phyloP scores from a whole-genome alignment of 2,329 filamentous ascomycete genomes.

The Delphinella strobiligena region DNA sequence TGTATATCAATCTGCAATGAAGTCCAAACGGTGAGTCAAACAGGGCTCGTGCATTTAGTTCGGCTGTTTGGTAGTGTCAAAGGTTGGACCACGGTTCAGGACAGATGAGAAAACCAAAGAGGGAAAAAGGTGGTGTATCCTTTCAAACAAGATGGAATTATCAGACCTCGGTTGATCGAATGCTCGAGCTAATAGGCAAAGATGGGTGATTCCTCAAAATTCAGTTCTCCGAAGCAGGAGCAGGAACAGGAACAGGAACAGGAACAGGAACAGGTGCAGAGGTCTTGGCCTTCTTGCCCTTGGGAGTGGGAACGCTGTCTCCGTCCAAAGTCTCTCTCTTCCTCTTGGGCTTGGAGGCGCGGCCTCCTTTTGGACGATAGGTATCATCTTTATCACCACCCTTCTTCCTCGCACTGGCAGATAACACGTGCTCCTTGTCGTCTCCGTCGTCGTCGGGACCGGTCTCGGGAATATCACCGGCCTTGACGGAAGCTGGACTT shows the following conservation, averaged over 20 bases:
- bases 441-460: conserved; percentile 28
- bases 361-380: conserved; percentile 37
- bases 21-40: too few species aligned
- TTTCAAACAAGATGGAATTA: too few species aligned
- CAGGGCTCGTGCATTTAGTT: too few species aligned
- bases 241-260: not conserved
- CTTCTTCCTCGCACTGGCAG: conserved; percentile 22
- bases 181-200: too few species aligned
- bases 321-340: conserved; percentile 16
- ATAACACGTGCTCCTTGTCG: conserved; percentile 13
- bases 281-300: conserved; percentile 14
- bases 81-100: too few species aligned
- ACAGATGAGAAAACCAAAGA: too few species aligned
- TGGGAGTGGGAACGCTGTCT: conserved; percentile 8
- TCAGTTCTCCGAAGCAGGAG: not conserved
- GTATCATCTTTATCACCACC: conserved; percentile 29
- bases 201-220: not conserved
- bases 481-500: conserved; percentile 23
- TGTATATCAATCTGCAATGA: too few species aligned
- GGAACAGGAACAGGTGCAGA: not conserved
- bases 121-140: too few species aligned
- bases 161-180: too few species aligned
- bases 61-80: too few species aligned
- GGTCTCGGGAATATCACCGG: conserved; percentile 22
- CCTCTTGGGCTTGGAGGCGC: conserved; percentile 32